Percentiles rank a stretch among this genome's conserved stretches.
phyloP scores from a whole-genome alignment of 805 yeast genomes.

The Phaffomyces antillensis region DNA sequence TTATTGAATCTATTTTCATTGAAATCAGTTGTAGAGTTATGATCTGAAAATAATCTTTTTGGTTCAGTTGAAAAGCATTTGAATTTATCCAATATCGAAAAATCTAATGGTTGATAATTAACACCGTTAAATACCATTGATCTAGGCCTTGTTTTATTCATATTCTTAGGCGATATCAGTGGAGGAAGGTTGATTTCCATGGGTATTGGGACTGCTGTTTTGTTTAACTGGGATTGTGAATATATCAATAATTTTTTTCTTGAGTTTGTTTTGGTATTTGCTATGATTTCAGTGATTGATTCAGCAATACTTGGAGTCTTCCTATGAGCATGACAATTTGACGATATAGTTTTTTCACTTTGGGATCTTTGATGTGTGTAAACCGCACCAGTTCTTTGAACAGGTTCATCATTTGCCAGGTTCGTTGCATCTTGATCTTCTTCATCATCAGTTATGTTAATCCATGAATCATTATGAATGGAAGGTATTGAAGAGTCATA shows the following conservation, averaged over 20 bases:
- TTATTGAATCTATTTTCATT: too few relatives aligned
- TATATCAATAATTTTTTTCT: slow-evolving; percentile 25
- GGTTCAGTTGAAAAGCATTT: neutral
- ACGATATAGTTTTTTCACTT: neutral
- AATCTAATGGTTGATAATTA: slow-evolving; percentile 25
- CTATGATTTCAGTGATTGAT: slow-evolving; percentile 15
- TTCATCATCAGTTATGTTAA: slow-evolving; percentile 6
- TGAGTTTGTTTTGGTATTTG: slow-evolving; percentile 8
- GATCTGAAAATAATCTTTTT: neutral
- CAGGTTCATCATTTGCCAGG: slow-evolving; percentile 3
- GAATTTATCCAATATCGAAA: neutral
- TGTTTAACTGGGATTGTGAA: slow-evolving; percentile 30
- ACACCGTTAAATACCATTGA: slow-evolving; percentile 32
- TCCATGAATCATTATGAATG: neutral
- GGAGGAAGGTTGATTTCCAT: slow-evolving; percentile 32
- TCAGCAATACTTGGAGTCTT: slow-evolving; percentile 11
- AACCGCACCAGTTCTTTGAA: neutral
- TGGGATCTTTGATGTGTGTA: neutral
- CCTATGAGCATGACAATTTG: slow-evolving; percentile 4
- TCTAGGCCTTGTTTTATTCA: slow-evolving; percentile 19
- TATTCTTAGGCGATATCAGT: slow-evolving; percentile 28
- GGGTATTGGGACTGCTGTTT: slow-evolving; percentile 29
- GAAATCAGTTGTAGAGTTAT: too few relatives aligned
- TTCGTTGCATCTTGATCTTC: slow-evolving; percentile 10
- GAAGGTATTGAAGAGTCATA: neutral